These are phyloP conservation scores for Vicia faba DNA, from an alignment of 306 rosid genomes.

Conservation along the genomic window DNA sequence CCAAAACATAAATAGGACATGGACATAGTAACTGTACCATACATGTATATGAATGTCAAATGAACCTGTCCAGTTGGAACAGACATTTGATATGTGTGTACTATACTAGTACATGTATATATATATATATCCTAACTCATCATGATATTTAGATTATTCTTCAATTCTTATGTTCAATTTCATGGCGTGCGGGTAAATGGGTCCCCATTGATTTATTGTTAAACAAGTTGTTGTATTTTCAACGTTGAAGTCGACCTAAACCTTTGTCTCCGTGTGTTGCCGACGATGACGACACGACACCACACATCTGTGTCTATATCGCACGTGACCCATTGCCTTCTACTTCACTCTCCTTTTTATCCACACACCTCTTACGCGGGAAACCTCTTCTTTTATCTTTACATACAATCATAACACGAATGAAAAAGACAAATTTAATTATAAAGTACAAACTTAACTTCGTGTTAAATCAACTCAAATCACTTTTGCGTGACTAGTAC, in stretches of 20 bases:
- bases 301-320: neutral
- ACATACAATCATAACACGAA: neutral
- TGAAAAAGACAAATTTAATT: slow-evolving; percentile 8
- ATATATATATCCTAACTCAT: neutral
- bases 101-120: neutral
- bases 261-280: slow-evolving; percentile 41
- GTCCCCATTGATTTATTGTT: slow-evolving; percentile 34
- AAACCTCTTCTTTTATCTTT: slow-evolving; percentile 6
- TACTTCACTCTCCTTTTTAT: slow-evolving; percentile 35
- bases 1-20: slow-evolving; percentile 34
- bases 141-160: neutral
- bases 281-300: slow-evolving; percentile 31
- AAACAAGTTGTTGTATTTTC: neutral
- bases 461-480: slow-evolving; percentile 27
- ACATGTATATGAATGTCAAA: slow-evolving; percentile 26
- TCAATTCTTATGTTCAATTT: neutral
- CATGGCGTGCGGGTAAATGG: slow-evolving; percentile 1
- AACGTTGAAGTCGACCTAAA: slow-evolving; percentile 19
- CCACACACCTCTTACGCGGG: neutral
- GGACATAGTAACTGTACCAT: slow-evolving; percentile 32
- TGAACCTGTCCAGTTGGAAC: slow-evolving; percentile 33
- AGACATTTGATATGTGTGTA: slow-evolving; percentile 1
- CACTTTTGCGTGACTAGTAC: slow-evolving; percentile 9
- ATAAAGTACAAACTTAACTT: slow-evolving; percentile 25
- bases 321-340: slow-evolving; percentile 41